These are phyloP conservation scores for Sequoiadendron giganteum DNA, from an alignment of 75 land plant genomes.

Conservation along the genomic window DNA sequence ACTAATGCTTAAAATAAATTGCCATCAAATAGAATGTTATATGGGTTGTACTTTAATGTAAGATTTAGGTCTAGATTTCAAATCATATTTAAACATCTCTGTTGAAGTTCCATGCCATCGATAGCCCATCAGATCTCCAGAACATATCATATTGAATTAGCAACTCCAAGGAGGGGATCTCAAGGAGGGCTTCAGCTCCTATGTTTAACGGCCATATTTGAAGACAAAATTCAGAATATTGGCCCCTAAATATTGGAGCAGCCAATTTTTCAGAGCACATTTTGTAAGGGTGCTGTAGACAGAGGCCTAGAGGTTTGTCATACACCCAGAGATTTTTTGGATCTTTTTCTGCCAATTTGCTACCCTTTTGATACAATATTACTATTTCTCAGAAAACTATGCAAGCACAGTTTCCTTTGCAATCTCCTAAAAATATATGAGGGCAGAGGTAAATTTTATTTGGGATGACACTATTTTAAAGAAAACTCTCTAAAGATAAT, in stretches of 20 bases:
- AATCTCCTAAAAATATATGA: neutral
- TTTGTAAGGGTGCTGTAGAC: neutral
- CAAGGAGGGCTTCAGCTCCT: neutral
- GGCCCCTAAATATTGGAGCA: no score
- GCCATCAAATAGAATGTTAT: neutral
- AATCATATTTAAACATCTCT: no score
- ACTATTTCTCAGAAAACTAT: neutral
- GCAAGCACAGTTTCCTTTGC: neutral
- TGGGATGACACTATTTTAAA: neutral
- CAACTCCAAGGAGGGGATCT: neutral
- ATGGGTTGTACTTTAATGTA: neutral
- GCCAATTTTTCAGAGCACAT: neutral
- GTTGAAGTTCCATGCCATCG: neutral
- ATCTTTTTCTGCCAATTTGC: neutral
- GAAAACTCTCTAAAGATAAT: neutral
- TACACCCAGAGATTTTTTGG: no score
- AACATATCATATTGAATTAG: neutral
- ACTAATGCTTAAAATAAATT: neutral
- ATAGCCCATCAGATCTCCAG: neutral
- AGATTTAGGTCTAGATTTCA: neutral
- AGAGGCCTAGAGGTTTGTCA: neutral
- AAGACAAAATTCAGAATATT: no score
- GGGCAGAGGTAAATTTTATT: neutral
- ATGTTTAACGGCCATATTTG: no score
- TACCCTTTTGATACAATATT: neutral